Evolutionary conservation across 306 rosid species (phyloP).

Genomic region (Nissolia schottii): DNA sequence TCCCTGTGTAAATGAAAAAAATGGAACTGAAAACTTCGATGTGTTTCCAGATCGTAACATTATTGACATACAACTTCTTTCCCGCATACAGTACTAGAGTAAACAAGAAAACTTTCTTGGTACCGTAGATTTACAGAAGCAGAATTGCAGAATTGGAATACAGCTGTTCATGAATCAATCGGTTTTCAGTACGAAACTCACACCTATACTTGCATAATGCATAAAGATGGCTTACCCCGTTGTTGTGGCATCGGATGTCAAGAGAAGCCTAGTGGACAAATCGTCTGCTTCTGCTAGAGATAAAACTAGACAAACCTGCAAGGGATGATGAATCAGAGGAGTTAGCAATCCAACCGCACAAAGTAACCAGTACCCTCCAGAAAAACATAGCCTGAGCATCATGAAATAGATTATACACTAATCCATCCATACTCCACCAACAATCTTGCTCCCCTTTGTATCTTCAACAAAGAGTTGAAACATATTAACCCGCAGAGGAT

Average conservation of each 20-base stretch:
- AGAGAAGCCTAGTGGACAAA: slow-evolving; percentile 41
- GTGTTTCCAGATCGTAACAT: neutral
- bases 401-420: neutral
- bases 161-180: neutral
- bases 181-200: neutral
- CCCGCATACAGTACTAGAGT: neutral
- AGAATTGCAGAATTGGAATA: neutral
- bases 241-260: slow-evolving; percentile 39
- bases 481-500: neutral
- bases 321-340: neutral
- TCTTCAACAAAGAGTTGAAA: neutral
- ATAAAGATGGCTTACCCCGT: slow-evolving; percentile 31
- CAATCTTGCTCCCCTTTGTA: neutral
- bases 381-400: neutral
- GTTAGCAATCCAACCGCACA: slow-evolving; percentile 16
- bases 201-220: neutral
- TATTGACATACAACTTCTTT: neutral
- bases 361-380: neutral
- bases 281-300: slow-evolving; percentile 38
- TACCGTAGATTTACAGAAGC: neutral
- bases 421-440: neutral
- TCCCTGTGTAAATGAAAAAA: slow-evolving; percentile 32
- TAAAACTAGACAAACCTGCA: slow-evolving; percentile 53
- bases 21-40: neutral
- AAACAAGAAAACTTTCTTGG: neutral